phyloP scores from a whole-genome alignment of 441 rosid genomes.

The Croton laevigatus region DNA sequence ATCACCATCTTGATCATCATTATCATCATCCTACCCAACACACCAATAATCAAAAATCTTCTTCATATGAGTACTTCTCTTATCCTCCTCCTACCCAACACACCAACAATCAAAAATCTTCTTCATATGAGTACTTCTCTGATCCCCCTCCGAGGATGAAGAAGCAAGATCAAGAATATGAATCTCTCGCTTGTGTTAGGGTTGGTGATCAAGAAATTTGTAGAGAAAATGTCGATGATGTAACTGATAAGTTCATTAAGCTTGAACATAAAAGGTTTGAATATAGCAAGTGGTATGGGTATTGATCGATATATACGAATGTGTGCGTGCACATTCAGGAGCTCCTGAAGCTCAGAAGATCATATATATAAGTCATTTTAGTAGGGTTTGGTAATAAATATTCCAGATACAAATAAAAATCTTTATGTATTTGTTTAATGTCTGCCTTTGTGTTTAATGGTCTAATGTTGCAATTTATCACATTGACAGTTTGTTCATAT shows the following conservation, averaged over 20 bases:
- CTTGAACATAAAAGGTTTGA: constrained; percentile 51
- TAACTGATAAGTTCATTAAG: constrained; percentile 60
- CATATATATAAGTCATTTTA: too few species aligned
- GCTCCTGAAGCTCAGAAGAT: too few species aligned
- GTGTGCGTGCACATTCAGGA: too few species aligned
- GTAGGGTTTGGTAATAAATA: too few species aligned
- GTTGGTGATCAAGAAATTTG: neutral
- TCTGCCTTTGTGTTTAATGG: neutral
- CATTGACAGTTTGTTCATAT: neutral
- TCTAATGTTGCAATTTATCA: neutral
- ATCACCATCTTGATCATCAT: constrained; percentile 18
- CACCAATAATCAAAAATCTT: constrained; percentile 8
- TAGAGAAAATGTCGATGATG: constrained; percentile 41
- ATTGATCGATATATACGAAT: too few species aligned
- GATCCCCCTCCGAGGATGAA: constrained; percentile 7
- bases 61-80: constrained; percentile 14
- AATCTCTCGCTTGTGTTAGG: constrained; percentile 1
- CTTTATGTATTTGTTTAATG: too few species aligned
- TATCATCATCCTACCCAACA: constrained; percentile 8
- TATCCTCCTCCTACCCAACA: constrained; percentile 7
- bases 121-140: constrained; percentile 8
- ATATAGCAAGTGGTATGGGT: constrained; percentile 13
- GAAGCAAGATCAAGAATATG: constrained; percentile 1
- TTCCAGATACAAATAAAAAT: too few species aligned
- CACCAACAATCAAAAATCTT: constrained; percentile 3